Base-by-base conservation (phyloP, 129 eudicot species). In the Silybum marianum region DNA sequence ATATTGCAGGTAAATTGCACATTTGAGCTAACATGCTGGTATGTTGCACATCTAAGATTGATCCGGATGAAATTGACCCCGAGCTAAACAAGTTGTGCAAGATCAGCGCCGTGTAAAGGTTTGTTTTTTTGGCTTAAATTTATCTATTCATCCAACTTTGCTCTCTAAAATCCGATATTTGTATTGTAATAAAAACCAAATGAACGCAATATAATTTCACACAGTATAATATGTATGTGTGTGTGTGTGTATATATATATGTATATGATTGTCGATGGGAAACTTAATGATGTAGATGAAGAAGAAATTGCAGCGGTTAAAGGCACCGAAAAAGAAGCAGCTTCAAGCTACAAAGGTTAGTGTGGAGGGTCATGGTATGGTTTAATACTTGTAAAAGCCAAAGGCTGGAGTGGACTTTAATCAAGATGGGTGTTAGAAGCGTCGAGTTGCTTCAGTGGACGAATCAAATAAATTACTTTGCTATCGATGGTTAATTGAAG, bases 311-410 rank as follows among this genome's bases (percentile, higher is more conserved):
- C 94, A 90, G 75, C 96, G 90, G 76, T 71, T 95, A 48, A 95
- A 90, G 78, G 93, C 97, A 32, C 90, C 93, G 48, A 95, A 95
- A 77, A 89, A 89, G 93, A 92, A 86, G 91, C 92, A 92, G 83
- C 99, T 95, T 68, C 99, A 95, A 84, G 99, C 97, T 26, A 89
- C 97, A 12, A 92, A 92, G 74, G 91, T 92, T 77, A 92, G 99
- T 60, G 97, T 92, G 71, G 97, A 90, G 87, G 97, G n/a, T n/a
- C n/a, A n/a, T n/a, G n/a, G n/a, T n/a, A n/a, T n/a, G n/a, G n/a
- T n/a, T n/a, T n/a, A 95, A 75, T 95, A 92, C 82, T 73, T 93
- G 71, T 93, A 88, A 18, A 54, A 26, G 63, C 22, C 22, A 18
- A 54, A 54, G 63, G 63, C 63, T n/a, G 63, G 63, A 54, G 63